Evolutionary conservation across 345 rosid species (phyloP).

Genomic region (Murraya koenigii): DNA sequence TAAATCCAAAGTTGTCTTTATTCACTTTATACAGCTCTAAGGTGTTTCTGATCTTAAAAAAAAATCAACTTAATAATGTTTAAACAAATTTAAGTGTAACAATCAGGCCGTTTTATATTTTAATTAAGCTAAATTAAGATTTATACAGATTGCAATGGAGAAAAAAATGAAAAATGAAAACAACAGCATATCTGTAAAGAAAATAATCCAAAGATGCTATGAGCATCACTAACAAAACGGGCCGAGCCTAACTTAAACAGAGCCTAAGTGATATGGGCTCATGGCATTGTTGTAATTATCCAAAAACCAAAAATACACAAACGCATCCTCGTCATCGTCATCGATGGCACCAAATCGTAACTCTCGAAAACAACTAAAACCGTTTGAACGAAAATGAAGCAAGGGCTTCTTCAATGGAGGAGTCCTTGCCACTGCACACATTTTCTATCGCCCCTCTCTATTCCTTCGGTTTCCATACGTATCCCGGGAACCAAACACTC

Average conservation of each 20-base stretch:
- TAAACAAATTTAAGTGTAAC: too few relatives aligned
- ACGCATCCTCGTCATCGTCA: too few relatives aligned
- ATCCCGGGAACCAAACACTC: conserved; percentile 17
- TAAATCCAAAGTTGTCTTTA: too few relatives aligned
- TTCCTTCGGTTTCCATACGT: conserved; percentile 29
- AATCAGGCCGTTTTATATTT: too few relatives aligned
- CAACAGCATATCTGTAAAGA: too few relatives aligned
- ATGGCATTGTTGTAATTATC: not conserved
- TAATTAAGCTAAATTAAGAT: too few relatives aligned
- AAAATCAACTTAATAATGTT: too few relatives aligned
- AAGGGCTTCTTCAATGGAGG: conserved; percentile 77
- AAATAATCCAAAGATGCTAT: too few relatives aligned
- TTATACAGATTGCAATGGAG: too few relatives aligned
- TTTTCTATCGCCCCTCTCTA: conserved; percentile 12
- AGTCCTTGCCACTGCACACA: conserved; percentile 37
- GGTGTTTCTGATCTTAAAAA: too few relatives aligned
- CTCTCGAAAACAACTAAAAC: not conserved
- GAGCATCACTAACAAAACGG: not conserved
- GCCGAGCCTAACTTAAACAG: not conserved
- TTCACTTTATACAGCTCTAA: too few relatives aligned
- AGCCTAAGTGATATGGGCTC: not conserved
- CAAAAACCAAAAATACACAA: not conserved
- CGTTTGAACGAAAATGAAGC: conserved; percentile 38
- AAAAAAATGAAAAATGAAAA: too few relatives aligned
- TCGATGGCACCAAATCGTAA: not conserved